Conservation (phyloP, 768 basidiomycete species). For the Lactarius quietus region DNA sequence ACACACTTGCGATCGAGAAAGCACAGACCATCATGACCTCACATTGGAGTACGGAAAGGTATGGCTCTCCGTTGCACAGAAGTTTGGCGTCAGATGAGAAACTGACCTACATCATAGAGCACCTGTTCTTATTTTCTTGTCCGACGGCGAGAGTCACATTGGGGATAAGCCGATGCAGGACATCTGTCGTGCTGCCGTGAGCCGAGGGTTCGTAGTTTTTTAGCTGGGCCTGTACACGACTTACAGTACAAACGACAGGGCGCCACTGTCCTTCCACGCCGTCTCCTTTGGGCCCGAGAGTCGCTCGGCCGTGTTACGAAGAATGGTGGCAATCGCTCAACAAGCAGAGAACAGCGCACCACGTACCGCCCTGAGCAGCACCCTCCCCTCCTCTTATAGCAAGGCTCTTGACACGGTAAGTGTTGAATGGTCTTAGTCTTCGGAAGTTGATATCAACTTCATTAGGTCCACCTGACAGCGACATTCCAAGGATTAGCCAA, state of each 20-base stretch:
- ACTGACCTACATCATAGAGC: constrained; percentile 34
- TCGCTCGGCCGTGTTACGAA: constrained; percentile 33
- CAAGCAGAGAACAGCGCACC: constrained; percentile 45
- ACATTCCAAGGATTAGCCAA: constrained; percentile 57
- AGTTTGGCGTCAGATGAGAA: neutral
- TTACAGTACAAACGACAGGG: constrained; percentile 33
- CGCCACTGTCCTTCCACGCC: constrained; percentile 53
- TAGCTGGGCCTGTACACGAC: neutral
- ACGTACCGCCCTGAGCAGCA: constrained; percentile 33
- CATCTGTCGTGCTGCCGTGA: constrained; percentile 41
- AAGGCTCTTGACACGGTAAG: constrained; percentile 50
- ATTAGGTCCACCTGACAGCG: constrained; percentile 49
- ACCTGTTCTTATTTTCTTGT: constrained; percentile 53
- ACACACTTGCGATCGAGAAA: constrained; percentile 36
- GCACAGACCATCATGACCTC: constrained; percentile 40
- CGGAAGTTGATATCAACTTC: neutral
- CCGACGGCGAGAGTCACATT: constrained; percentile 49
- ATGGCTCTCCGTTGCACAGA: neutral
- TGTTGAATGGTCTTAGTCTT: neutral
- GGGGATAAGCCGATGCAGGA: constrained; percentile 38
- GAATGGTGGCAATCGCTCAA: constrained; percentile 49
- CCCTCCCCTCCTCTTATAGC: constrained; percentile 43
- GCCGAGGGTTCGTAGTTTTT: constrained; percentile 38
- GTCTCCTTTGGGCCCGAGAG: constrained; percentile 47
- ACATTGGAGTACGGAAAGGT: constrained; percentile 53